Conservation (phyloP, 2,329 filamentous ascomycete genomes). For the Pseudohalonectria lignicola region DNA sequence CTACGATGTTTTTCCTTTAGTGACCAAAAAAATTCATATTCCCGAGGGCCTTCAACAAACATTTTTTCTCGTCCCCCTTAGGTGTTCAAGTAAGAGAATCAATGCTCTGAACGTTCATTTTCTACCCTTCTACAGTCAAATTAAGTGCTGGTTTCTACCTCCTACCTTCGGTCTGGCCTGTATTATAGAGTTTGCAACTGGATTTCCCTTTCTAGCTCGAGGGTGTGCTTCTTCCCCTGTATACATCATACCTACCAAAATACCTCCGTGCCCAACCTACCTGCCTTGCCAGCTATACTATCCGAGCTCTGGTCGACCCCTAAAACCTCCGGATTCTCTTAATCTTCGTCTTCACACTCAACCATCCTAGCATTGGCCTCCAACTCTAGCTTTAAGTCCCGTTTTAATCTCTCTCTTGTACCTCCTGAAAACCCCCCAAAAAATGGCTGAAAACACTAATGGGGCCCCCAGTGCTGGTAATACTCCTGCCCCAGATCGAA, state of each 20-base stretch:
- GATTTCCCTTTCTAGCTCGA: too few relatives aligned
- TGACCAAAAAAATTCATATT: neutral
- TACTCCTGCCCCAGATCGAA: neutral
- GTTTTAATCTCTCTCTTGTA: neutral
- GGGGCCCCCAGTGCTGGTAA: slow-evolving; percentile 1
- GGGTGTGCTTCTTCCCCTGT: too few relatives aligned
- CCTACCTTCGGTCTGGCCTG: too few relatives aligned
- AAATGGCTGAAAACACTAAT: slow-evolving; percentile 2
- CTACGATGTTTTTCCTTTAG: neutral
- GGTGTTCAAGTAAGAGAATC: slow-evolving; percentile 1
- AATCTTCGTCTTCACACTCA: neutral
- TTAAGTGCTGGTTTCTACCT: too few relatives aligned
- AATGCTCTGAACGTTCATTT: slow-evolving; percentile 1
- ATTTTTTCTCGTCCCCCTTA: neutral
- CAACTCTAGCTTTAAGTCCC: too few relatives aligned
- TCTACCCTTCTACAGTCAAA: too few relatives aligned
- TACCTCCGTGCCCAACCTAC: too few relatives aligned
- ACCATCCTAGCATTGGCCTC: neutral
- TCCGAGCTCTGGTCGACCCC: too few relatives aligned
- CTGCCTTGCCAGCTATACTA: too few relatives aligned
- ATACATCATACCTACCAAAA: too few relatives aligned
- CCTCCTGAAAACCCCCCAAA: neutral
- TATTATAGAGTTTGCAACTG: neutral
- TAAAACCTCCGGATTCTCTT: too few relatives aligned
- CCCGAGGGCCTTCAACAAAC: too few relatives aligned